A percentile compares a stretch with the other conserved stretches of the same genome.
These are phyloP conservation scores for Colletotrichum tamarilloi DNA, from an alignment of 2,329 filamentous ascomycete species.

Conservation along the genomic window DNA sequence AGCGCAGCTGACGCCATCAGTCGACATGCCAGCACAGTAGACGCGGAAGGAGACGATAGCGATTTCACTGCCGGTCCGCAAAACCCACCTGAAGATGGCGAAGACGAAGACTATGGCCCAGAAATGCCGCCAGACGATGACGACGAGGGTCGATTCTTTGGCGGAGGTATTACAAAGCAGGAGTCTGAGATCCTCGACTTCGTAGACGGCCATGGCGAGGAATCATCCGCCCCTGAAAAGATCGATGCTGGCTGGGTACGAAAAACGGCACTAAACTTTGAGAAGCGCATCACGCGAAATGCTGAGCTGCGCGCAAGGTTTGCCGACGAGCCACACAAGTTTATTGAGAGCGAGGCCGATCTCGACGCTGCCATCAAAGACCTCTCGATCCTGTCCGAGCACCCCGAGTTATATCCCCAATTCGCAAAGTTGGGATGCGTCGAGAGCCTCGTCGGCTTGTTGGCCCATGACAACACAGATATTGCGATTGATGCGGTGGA, in stretches of 20 bases:
- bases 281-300: constrained; percentile 92
- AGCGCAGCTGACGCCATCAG: constrained; percentile 54
- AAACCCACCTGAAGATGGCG: constrained; percentile 58
- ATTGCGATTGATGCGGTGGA: constrained; percentile 93
- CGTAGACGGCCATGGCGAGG: constrained; percentile 68
- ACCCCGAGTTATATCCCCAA: constrained; percentile 84
- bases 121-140: constrained; percentile 73
- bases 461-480: constrained; percentile 97
- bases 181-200: constrained; percentile 89
- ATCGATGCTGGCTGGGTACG: constrained; percentile 88
- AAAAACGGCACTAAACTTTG: constrained; percentile 83
- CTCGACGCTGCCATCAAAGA: constrained; percentile 89
- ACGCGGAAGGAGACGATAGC: constrained; percentile 53
- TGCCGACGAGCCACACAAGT: constrained; percentile 82
- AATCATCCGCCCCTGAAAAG: constrained; percentile 69
- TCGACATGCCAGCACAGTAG: constrained; percentile 58
- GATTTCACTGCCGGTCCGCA: constrained; percentile 62
- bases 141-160: constrained; percentile 95
- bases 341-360: constrained; percentile 88
- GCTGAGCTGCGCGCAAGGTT: constrained; percentile 88
- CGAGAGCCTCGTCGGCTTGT: constrained; percentile 78
- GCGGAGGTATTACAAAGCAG: constrained; percentile 84
- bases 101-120: constrained; percentile 51
- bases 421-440: constrained; percentile 81
- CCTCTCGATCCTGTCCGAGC: constrained; percentile 87